Conservation (phyloP, 1,139 yeast species). For the Pichia sp. region DNA sequence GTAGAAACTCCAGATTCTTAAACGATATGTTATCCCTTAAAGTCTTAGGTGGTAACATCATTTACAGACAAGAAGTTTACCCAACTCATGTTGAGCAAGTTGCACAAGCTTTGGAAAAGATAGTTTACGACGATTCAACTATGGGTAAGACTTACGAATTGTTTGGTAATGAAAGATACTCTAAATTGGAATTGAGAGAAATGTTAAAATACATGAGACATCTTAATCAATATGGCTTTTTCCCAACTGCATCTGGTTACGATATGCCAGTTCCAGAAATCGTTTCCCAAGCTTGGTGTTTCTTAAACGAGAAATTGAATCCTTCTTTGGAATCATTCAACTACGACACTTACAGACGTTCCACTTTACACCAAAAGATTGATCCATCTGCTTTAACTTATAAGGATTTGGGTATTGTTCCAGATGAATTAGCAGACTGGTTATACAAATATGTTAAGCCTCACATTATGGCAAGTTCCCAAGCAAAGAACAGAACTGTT, state of each 20-base stretch:
- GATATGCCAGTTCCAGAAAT: slow-evolving; percentile 47
- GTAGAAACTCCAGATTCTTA: slow-evolving; percentile 66
- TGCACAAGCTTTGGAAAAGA: slow-evolving; percentile 69
- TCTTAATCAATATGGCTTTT: slow-evolving; percentile 38
- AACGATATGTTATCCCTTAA: slow-evolving; percentile 49
- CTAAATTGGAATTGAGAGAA: slow-evolving; percentile 60
- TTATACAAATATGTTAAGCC: slow-evolving; percentile 52
- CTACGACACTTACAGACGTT: slow-evolving; percentile 74
- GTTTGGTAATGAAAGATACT: slow-evolving; percentile 60
- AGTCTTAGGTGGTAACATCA: slow-evolving; percentile 38
- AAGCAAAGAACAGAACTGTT: slow-evolving; percentile 27
- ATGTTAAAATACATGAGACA: slow-evolving; percentile 42
- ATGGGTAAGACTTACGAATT: slow-evolving; percentile 71
- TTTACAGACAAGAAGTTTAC: slow-evolving; percentile 51
- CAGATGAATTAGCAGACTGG: slow-evolving; percentile 61
- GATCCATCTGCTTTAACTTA: slow-evolving; percentile 59
- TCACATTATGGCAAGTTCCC: slow-evolving; percentile 26
- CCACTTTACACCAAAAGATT: slow-evolving; percentile 57
- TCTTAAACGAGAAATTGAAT: slow-evolving; percentile 34
- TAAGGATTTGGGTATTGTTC: slow-evolving; percentile 64
- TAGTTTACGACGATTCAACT: slow-evolving; percentile 77
- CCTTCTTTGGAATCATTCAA: slow-evolving; percentile 62
- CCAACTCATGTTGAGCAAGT: slow-evolving; percentile 80
- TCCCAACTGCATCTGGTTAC: slow-evolving; percentile 45
- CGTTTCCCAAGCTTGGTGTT: slow-evolving; percentile 21